Evolutionary conservation across 2,329 filamentous ascomycete genomes (phyloP), one percentile per base, ranked within the genome.

Genomic region (Stemphylium lycopersici): DNA sequence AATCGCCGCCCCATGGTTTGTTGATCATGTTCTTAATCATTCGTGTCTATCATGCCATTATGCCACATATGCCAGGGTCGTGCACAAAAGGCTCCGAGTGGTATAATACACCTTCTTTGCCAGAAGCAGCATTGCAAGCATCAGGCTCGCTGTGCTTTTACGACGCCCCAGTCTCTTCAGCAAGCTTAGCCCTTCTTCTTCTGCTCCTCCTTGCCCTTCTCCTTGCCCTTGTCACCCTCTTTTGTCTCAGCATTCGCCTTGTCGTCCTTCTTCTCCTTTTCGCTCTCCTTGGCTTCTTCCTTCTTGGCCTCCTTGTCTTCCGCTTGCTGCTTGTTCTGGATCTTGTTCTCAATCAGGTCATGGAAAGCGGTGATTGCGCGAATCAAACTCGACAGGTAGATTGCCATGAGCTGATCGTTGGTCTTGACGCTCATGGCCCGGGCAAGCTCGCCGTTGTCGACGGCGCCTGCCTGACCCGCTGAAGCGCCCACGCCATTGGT

Each of bases 321-420:
- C 71, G 96, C 90, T 76, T 96, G 91, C 79, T 98, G 93, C 76
- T 93, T 86, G 80, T 99, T 99, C 81, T 98, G 93, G 66, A 98
- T 97, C 85, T 99, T 99, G 83, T 99, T 99, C 82, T 99, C 95
- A 65, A 99, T 99, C 65, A 99, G 80, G 75, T 99, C 95, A 77
- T 99, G 95, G 88, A 98, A 99, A 6, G 95, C 95, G 11, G 95
- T 98, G 72, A 99, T 99, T 52, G 95, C 95, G 58, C 95, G 86
- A 78, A 99, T 98, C 81, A 98, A 81, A 80, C 91, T 96, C 79
- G 91, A 96, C 49, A 99, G 83, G 78, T 99, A 99, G 76, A 99
- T 98, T 47, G 93, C 87, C 90, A 99, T 97, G 62, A 99, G 85
- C 80, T 99, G 95, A 76, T 99, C 95, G 73, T 99, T 99, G 55